These are phyloP conservation scores for Astragalus membranaceus DNA, from an alignment of 306 rosid genomes.

Conservation along the genomic window DNA sequence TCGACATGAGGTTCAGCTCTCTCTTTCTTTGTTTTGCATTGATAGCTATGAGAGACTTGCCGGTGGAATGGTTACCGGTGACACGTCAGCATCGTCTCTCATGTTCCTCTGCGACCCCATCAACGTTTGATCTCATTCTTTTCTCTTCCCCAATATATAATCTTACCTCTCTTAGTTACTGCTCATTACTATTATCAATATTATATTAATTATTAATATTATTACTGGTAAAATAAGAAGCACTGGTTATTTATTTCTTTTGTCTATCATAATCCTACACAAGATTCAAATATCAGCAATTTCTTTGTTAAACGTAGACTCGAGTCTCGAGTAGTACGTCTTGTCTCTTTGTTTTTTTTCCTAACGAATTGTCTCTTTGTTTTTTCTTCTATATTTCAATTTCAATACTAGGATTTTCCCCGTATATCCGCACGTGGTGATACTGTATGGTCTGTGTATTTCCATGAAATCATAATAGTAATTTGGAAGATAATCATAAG, in stretches of 20 bases:
- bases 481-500: too few species aligned
- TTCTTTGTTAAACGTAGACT: not conserved
- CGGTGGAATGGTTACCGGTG: slow-evolving; percentile 24
- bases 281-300: not conserved
- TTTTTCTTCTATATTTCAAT: not conserved
- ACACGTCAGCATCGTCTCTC: slow-evolving; percentile 46
- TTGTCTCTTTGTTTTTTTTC: not conserved
- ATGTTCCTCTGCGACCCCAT: slow-evolving; percentile 51
- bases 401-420: too few species aligned
- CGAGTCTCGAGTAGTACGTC: not conserved
- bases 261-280: not conserved
- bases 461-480: too few species aligned
- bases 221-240: not conserved
- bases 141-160: not conserved
- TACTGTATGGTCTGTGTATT: too few species aligned
- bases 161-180: not conserved
- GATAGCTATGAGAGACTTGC: slow-evolving; percentile 42
- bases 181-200: not conserved
- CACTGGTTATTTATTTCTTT: not conserved
- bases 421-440: too few species aligned
- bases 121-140: slow-evolving; percentile 28
- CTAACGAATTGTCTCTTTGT: not conserved
- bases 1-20: slow-evolving; percentile 73
- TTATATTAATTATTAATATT: not conserved
- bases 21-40: slow-evolving; percentile 77